Evolutionary conservation across 2,329 filamentous ascomycete species (phyloP), one percentile per base, ranked within the genome.

Genomic region (Diaporthe sp.): DNA sequence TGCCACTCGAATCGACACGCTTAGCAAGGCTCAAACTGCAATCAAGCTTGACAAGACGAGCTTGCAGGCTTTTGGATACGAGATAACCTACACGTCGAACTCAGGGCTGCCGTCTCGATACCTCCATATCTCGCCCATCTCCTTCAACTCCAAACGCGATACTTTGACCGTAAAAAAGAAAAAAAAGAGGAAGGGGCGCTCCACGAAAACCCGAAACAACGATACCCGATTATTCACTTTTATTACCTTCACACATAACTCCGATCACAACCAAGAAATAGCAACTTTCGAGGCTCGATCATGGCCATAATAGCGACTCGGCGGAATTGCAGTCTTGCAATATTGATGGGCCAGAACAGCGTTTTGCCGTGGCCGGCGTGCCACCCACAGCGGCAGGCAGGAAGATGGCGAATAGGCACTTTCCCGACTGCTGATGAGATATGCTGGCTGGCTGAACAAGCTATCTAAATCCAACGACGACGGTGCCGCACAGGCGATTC

Each of bases 31-130:
- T 25, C 25, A 34, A 19, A 9, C 7, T 3, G 31, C 44, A 31
- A 44, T n/a, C n/a, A 42, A n/a, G 46, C n/a, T 25, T 58, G 12
- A 42, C 10, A 55, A 53, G 46, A 3, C 39, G 31, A 53, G 10
- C 46, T 53, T 19, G 22, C 22, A 39, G 31, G 13, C 57, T 62
- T 72, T 53, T 72, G 55, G 65, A 68, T 68, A 68, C 46, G 19
- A 53, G 44, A 39, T 37, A 17, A 34, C 17, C 46, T n/a, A 34
- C 46, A 25, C n/a, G 22, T 42, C 65, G 31, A 53, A 3, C 2
- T 31, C 31, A 28, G 22, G 7, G 22, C 65, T 34, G 17, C 15
- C 46, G n/a, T 51, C 31, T 53, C 31, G 46, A 39, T 39, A 53
- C 46, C n/a, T 42, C 10, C 3, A 19, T n/a, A 31, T 25, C 31